Evolutionary conservation across 306 rosid species (phyloP).

Genomic region (Malus sieversii): DNA sequence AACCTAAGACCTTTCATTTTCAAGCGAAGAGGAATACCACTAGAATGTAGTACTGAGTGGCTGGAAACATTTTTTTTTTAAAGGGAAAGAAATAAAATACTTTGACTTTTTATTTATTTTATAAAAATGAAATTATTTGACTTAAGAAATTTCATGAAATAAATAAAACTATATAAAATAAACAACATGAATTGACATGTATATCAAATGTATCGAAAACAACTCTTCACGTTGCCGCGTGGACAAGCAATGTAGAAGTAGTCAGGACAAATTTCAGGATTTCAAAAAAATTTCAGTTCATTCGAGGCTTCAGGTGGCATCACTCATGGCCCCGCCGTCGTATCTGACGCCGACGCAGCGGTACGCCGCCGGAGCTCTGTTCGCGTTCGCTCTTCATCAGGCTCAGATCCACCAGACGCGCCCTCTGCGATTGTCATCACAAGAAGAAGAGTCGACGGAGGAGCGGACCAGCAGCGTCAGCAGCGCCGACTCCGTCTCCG

Average conservation of each 20-base stretch:
- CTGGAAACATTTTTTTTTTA: no score
- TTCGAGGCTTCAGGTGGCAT: background rate
- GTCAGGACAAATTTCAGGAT: background rate
- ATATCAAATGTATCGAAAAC: background rate
- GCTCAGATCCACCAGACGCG: conserved; percentile 57
- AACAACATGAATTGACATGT: background rate
- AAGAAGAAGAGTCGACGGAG: background rate
- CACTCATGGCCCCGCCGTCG: conserved; percentile 36
- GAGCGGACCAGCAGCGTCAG: conserved; percentile 44
- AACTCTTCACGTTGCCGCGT: background rate
- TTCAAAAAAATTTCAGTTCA: background rate
- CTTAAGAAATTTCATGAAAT: no score
- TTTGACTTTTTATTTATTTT: no score
- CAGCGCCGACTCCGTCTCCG: conserved; percentile 57
- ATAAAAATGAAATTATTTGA: no score
- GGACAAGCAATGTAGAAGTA: background rate
- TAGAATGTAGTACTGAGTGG: no score
- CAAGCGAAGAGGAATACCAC: no score
- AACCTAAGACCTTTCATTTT: no score
- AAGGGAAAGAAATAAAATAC: no score
- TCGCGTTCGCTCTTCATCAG: conserved; percentile 62
- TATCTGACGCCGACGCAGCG: conserved; percentile 57
- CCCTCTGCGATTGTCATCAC: conserved; percentile 25
- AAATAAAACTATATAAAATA: background rate
- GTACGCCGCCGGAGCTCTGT: conserved; percentile 69